Evolutionary conservation across 192 early-diverging fungal species (phyloP).

Genomic region (Tieghemiomyces parasiticus): DNA sequence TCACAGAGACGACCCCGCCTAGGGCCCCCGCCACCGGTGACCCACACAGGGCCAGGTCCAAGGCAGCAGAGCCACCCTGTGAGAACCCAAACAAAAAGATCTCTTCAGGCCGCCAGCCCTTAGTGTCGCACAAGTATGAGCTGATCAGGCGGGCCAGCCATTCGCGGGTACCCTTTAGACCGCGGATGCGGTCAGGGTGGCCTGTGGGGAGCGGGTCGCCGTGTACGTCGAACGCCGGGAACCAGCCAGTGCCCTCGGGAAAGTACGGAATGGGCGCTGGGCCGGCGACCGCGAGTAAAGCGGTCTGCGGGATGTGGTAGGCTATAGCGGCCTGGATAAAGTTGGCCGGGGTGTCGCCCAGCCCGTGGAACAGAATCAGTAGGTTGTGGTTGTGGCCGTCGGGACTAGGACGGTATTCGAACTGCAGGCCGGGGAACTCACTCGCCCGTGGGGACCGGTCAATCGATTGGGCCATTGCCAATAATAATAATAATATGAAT

Average conservation of each 20-base stretch:
- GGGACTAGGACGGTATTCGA: slow-evolving; percentile 26
- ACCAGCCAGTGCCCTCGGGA: slow-evolving; percentile 49
- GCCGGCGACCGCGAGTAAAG: slow-evolving; percentile 37
- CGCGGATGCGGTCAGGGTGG: slow-evolving; percentile 23
- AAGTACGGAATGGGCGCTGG: slow-evolving; percentile 44
- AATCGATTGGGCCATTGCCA: no score
- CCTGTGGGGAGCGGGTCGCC: slow-evolving; percentile 22
- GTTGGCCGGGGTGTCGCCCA: slow-evolving; percentile 48
- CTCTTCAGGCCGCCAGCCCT: slow-evolving; percentile 23
- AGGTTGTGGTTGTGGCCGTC: slow-evolving; percentile 45
- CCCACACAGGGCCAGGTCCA: slow-evolving; percentile 47
- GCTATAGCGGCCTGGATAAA: slow-evolving; percentile 43
- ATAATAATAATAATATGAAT: no score
- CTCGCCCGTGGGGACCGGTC: no score
- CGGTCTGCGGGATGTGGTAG: slow-evolving; percentile 52
- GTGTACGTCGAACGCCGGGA: slow-evolving; percentile 35
- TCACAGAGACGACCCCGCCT: slow-evolving; percentile 44
- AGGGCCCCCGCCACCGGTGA: slow-evolving; percentile 14
- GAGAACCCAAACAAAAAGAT: slow-evolving; percentile 61
- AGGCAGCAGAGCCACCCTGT: slow-evolving; percentile 49
- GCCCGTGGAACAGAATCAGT: slow-evolving; percentile 56
- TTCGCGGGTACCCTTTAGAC: slow-evolving; percentile 27
- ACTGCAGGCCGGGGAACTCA: slow-evolving; percentile 15
- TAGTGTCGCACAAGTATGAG: slow-evolving; percentile 23
- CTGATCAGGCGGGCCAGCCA: slow-evolving; percentile 27